Evolutionary conservation across 2,329 filamentous ascomycete species (phyloP).

Genomic region (Tolypocladium pustulatum): DNA sequence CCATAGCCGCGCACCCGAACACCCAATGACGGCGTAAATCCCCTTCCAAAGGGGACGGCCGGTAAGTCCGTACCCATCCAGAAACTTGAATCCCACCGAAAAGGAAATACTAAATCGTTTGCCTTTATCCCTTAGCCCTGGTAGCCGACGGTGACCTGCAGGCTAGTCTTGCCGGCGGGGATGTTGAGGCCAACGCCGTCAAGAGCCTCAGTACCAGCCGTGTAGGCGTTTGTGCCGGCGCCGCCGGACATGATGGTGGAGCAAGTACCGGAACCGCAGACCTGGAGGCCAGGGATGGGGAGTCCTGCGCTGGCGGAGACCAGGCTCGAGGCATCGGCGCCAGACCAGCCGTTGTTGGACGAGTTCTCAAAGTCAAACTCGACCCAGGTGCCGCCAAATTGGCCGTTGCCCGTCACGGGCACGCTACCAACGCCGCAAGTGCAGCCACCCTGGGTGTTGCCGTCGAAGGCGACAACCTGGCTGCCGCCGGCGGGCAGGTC

Average conservation of each 20-base stretch:
- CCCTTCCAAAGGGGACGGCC: background rate
- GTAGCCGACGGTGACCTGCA: slow-evolving; percentile 23
- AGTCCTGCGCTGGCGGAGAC: slow-evolving; percentile 25
- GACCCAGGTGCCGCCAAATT: slow-evolving; percentile 35
- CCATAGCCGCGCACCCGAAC: slow-evolving; percentile 7
- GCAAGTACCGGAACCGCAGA: slow-evolving; percentile 30
- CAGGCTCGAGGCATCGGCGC: slow-evolving; percentile 39
- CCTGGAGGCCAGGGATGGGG: slow-evolving; percentile 22
- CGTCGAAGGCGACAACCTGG: slow-evolving; percentile 32
- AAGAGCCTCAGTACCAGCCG: slow-evolving; percentile 21
- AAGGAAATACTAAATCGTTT: background rate
- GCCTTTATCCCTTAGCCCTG: background rate
- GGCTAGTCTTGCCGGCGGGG: slow-evolving; percentile 13
- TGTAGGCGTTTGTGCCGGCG: slow-evolving; percentile 26
- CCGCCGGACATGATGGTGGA: slow-evolving; percentile 27
- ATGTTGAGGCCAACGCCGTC: slow-evolving; percentile 33
- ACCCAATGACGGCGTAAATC: slow-evolving; percentile 2
- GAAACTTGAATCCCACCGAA: background rate
- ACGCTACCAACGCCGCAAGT: slow-evolving; percentile 27
- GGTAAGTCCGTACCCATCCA: background rate
- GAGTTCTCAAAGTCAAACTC: slow-evolving; percentile 38
- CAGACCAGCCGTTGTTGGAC: slow-evolving; percentile 37
- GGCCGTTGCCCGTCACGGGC: slow-evolving; percentile 24
- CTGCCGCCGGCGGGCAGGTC: slow-evolving; percentile 23
- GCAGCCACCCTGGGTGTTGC: slow-evolving; percentile 37